Conservation (phyloP, 2,329 filamentous ascomycete species). For the Hypoxylon sp. region DNA sequence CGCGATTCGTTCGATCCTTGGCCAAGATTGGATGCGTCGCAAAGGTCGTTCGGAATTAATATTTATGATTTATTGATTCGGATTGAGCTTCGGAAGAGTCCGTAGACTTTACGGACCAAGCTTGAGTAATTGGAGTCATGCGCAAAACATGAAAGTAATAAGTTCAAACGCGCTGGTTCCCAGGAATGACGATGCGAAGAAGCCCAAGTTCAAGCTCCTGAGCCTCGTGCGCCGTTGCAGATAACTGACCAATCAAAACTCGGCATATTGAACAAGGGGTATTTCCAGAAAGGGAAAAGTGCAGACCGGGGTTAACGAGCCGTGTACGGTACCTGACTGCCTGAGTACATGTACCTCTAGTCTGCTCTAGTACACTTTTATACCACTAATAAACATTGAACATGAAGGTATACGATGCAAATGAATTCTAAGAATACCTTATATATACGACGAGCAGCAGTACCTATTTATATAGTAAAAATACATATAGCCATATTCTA, state of each 20-base stretch:
- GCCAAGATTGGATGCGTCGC: constrained; percentile 31
- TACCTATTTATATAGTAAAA: not conserved
- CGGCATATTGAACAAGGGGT: constrained; percentile 37
- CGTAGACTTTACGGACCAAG: not conserved
- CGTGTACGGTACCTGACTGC: constrained; percentile 22
- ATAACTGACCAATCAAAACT: constrained; percentile 36
- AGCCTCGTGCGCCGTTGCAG: constrained; percentile 46
- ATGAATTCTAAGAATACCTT: too few relatives aligned
- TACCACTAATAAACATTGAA: not conserved
- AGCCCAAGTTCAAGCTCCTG: constrained; percentile 45
- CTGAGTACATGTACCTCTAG: constrained; percentile 14
- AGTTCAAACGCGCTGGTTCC: constrained; percentile 25
- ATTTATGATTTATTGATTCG: constrained; percentile 15
- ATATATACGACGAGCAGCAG: not conserved
- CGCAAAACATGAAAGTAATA: constrained; percentile 17
- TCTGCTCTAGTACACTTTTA: not conserved
- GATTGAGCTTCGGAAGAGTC: not conserved
- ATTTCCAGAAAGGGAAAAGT: constrained; percentile 31
- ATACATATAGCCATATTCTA: not conserved
- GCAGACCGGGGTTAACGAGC: constrained; percentile 25
- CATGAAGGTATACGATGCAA: not conserved
- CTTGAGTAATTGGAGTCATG: not conserved
- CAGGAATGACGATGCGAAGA: constrained; percentile 39
- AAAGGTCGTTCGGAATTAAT: constrained; percentile 27
- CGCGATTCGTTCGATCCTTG: constrained; percentile 25